Conservation (phyloP, 2,329 filamentous ascomycete genomes). For the Colletotrichum siamense region DNA sequence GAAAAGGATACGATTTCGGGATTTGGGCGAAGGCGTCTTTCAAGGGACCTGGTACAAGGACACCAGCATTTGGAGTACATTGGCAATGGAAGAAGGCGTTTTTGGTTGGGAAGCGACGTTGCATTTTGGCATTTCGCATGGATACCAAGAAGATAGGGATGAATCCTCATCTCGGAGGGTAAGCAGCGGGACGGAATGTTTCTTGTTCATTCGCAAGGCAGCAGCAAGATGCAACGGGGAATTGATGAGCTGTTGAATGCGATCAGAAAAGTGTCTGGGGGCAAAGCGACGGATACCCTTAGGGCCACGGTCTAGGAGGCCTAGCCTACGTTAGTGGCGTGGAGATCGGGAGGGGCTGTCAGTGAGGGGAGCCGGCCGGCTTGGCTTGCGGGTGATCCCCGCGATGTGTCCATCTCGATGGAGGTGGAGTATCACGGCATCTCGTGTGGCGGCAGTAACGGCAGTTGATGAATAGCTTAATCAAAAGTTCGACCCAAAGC, state of each 20-base stretch:
- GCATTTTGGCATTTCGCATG: neutral
- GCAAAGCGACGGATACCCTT: neutral
- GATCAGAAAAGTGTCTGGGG: neutral
- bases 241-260: neutral
- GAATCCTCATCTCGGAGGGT: neutral
- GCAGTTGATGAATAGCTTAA: neutral
- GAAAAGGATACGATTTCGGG: neutral
- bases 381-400: neutral
- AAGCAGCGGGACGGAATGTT: neutral
- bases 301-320: neutral
- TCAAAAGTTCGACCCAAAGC: neutral
- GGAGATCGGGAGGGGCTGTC: conserved; percentile 16
- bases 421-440: neutral
- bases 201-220: neutral
- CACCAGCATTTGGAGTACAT: neutral
- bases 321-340: conserved; percentile 12
- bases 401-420: neutral
- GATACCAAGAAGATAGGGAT: neutral
- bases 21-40: conserved; percentile 10
- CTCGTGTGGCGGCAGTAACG: neutral
- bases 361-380: neutral
- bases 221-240: neutral
- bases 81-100: neutral
- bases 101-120: neutral
- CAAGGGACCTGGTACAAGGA: neutral